Evolutionary conservation across 2,329 filamentous ascomycete genomes (phyloP).

Genomic region (Colletotrichum spinosum): DNA sequence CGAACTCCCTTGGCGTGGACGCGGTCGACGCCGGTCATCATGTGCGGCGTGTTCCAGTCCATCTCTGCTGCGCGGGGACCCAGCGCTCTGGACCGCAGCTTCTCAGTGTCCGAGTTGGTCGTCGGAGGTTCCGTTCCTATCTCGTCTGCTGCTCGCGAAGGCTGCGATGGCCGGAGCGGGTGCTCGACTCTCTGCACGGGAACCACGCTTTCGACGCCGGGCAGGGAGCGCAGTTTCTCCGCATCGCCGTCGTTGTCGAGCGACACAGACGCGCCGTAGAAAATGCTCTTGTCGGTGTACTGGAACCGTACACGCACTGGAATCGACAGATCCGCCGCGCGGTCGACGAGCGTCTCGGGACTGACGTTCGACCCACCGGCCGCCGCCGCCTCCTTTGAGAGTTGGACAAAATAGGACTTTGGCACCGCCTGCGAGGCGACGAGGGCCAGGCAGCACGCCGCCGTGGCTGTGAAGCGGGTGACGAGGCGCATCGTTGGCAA

Average conservation of each 20-base stretch:
- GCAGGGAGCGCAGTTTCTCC: slow-evolving; percentile 11
- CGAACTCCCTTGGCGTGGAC: too few species aligned
- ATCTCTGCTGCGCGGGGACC: too few species aligned
- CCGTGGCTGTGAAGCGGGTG: slow-evolving; percentile 3
- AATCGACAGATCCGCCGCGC: slow-evolving; percentile 7
- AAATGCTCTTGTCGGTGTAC: slow-evolving; percentile 14
- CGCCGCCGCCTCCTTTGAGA: background rate
- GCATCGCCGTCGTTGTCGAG: slow-evolving; percentile 7
- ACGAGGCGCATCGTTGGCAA: slow-evolving; percentile 11
- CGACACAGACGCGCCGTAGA: slow-evolving; percentile 21
- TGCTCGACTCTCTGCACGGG: slow-evolving; percentile 11
- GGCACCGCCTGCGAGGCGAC: slow-evolving; percentile 14
- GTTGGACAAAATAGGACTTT: slow-evolving; percentile 18
- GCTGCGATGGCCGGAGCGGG: background rate
- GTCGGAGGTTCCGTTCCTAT: too few species aligned
- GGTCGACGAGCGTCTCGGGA: background rate
- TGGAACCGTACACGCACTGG: slow-evolving; percentile 19
- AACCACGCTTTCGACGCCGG: slow-evolving; percentile 10
- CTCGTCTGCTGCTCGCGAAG: too few species aligned
- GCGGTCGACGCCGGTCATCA: too few species aligned
- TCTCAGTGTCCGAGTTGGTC: too few species aligned
- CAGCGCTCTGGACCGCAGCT: too few species aligned
- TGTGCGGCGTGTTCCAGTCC: too few species aligned
- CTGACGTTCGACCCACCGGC: background rate
- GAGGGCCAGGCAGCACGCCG: slow-evolving; percentile 4